phyloP scores from a whole-genome alignment of 2,329 filamentous ascomycete species.

The Thyridium curvatum region DNA sequence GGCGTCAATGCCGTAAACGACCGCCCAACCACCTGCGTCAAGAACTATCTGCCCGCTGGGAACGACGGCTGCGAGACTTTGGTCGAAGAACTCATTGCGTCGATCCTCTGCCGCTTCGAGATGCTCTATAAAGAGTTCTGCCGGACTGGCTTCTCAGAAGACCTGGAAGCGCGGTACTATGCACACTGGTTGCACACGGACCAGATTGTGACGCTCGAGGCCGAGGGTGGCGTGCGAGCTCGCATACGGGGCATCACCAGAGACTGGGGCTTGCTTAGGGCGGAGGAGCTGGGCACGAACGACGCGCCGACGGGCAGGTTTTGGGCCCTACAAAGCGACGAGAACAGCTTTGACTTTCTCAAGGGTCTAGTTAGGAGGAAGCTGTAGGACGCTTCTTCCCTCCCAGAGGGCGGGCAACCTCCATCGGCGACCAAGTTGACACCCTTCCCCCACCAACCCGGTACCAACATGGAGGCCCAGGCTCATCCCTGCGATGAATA shows the following conservation, averaged over 20 bases:
- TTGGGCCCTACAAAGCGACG: constrained; percentile 87
- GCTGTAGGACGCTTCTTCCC: constrained; percentile 8
- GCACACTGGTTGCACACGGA: constrained; percentile 78
- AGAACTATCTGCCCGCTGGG: constrained; percentile 60
- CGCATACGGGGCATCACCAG: constrained; percentile 79
- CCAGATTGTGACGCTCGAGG: constrained; percentile 68
- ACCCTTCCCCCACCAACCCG: too few species aligned
- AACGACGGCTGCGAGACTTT: constrained; percentile 20
- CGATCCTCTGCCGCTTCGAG: constrained; percentile 74
- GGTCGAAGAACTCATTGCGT: constrained; percentile 74
- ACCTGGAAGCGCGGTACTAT: constrained; percentile 75
- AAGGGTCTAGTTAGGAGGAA: constrained; percentile 80
- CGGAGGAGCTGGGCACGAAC: constrained; percentile 71
- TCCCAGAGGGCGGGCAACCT: too few species aligned
- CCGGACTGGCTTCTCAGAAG: constrained; percentile 63
- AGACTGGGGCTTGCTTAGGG: constrained; percentile 85
- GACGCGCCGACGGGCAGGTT: constrained; percentile 70
- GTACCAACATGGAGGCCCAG: too few species aligned
- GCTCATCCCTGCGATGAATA: too few species aligned
- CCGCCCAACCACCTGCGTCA: constrained; percentile 80
- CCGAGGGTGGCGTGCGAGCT: constrained; percentile 68
- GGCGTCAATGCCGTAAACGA: constrained; percentile 82
- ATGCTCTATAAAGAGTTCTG: constrained; percentile 70
- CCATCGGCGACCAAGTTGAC: too few species aligned
- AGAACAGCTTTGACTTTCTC: constrained; percentile 98